Percentiles rank a stretch among this genome's conserved stretches.
Evolutionary conservation across 1,139 yeast species (phyloP).

Genomic region (Pichiaceae sp.): DNA sequence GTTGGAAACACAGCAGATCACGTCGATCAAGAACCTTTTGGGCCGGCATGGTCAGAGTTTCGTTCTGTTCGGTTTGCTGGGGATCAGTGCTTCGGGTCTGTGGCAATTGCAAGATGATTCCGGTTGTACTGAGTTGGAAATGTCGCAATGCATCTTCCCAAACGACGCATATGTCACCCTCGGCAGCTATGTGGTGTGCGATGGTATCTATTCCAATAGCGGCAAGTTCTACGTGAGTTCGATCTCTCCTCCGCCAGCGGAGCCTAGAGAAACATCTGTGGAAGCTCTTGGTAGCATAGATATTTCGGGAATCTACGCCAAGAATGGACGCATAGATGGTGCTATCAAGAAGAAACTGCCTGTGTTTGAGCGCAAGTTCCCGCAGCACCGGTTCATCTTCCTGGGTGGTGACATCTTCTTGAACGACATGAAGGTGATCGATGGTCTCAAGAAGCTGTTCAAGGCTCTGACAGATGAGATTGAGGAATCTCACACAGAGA

Average conservation of each 20-base stretch:
- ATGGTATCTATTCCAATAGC: conserved; percentile 72
- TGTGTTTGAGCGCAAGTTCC: conserved; percentile 46
- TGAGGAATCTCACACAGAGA: conserved; percentile 9
- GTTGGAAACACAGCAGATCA: conserved; percentile 41
- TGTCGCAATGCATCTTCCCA: conserved; percentile 57
- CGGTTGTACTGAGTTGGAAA: conserved; percentile 65
- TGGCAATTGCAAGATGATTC: conserved; percentile 77
- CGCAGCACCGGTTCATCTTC: conserved; percentile 52
- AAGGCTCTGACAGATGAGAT: conserved; percentile 33
- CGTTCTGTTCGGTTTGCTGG: conserved; percentile 67
- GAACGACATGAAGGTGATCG: conserved; percentile 49
- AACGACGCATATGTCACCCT: conserved; percentile 64
- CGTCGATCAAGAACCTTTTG: conserved; percentile 70
- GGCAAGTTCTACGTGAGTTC: conserved; percentile 70
- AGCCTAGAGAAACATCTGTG: conserved; percentile 53
- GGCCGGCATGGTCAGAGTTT: conserved; percentile 80
- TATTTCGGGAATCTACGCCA: conserved; percentile 55
- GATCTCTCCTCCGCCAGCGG: conserved; percentile 86
- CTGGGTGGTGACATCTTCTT: conserved; percentile 69
- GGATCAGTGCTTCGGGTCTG: conserved; percentile 55
- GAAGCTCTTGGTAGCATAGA: conserved; percentile 77
- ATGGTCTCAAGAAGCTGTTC: conserved; percentile 56
- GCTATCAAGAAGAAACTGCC: conserved; percentile 47
- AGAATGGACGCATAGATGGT: conserved; percentile 44
- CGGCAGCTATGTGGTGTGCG: conserved; percentile 76